Conservation (phyloP, 192 early-diverging fungal species). For the Backusella tuberculispora region DNA sequence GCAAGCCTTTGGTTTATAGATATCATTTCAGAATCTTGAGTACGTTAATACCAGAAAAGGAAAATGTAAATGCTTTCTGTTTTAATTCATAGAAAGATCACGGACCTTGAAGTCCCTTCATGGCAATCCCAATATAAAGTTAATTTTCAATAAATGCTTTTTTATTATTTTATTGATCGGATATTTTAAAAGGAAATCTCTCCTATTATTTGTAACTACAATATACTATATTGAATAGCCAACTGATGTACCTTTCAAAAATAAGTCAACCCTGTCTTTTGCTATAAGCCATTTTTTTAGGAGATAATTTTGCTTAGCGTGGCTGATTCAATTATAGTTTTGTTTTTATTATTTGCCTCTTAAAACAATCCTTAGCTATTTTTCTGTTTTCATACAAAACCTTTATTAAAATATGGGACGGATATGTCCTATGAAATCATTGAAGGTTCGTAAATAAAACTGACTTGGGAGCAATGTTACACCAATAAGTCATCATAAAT, state of each 20-base stretch:
- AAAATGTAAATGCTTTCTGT: not conserved
- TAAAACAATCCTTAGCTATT: not conserved
- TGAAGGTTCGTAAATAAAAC: not conserved
- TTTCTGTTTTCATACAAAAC: not conserved
- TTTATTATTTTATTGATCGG: slow-evolving; percentile 8
- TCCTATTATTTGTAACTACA: slow-evolving; percentile 14
- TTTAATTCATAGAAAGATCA: not conserved
- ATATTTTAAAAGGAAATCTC: slow-evolving; percentile 2
- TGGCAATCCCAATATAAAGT: not conserved
- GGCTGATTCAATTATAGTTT: not conserved
- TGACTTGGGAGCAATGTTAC: not conserved
- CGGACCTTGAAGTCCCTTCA: not conserved
- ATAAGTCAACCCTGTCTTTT: slow-evolving; percentile 2
- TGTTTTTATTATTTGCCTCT: not conserved
- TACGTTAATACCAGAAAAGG: not conserved
- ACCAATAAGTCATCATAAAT: not conserved
- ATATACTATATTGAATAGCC: not conserved
- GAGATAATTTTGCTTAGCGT: not conserved
- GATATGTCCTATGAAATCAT: not conserved
- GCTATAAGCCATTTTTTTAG: not conserved
- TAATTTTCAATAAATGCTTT: not conserved
- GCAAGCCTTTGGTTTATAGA: too few relatives aligned
- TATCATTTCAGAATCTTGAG: not conserved
- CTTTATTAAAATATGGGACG: not conserved
- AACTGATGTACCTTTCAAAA: not conserved